Conservation (phyloP, 495 filamentous ascomycete genomes). For the Penicillium canariense region DNA sequence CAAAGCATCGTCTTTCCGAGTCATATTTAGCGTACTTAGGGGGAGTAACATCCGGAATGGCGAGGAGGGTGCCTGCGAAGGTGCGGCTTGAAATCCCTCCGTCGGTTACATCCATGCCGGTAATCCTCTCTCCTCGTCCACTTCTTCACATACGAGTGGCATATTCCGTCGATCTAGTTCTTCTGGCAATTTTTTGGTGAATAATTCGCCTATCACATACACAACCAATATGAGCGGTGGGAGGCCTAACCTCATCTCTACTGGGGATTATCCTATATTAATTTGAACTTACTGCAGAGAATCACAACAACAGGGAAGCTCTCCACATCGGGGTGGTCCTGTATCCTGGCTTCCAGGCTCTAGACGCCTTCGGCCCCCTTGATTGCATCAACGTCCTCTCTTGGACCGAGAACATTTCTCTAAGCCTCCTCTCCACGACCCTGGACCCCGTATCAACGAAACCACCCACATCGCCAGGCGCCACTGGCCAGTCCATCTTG, state of each 20-base stretch:
- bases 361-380: conserved; percentile 60
- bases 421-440: conserved; percentile 53
- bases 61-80: too few relatives aligned
- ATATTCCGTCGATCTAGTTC: too few relatives aligned
- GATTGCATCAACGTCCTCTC: conserved; percentile 59
- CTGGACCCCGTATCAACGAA: conserved; percentile 50
- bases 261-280: background rate
- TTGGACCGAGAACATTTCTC: conserved; percentile 29
- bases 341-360: conserved; percentile 38
- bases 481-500: conserved; percentile 44
- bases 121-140: too few relatives aligned
- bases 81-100: too few relatives aligned
- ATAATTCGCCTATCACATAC: background rate
- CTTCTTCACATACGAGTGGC: background rate
- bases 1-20: too few relatives aligned
- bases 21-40: too few relatives aligned
- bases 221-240: background rate
- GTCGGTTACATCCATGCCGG: too few relatives aligned
- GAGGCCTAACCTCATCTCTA: background rate
- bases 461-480: conserved; percentile 6
- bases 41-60: too few relatives aligned
- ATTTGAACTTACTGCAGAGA: too few relatives aligned
- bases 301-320: background rate
- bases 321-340: conserved; percentile 28
- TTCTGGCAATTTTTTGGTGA: too few relatives aligned